phyloP scores from a whole-genome alignment of 1,139 yeast genomes.

The Saccharomyces hybrid region DNA sequence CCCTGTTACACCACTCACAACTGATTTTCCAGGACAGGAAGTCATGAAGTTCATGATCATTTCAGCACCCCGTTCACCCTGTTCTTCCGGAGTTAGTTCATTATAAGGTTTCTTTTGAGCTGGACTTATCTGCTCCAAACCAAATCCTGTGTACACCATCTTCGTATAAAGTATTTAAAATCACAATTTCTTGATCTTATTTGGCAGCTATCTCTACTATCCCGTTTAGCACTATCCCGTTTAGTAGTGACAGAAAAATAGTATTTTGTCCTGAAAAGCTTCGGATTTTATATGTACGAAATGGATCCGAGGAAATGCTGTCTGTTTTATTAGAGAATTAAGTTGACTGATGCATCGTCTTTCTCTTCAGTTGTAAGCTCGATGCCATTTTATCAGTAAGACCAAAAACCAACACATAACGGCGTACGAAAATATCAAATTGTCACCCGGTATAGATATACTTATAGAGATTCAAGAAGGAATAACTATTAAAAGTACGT shows the following conservation, averaged over 20 bases:
- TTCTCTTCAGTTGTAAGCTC: neutral
- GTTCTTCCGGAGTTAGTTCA: constrained; percentile 86
- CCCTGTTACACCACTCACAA: constrained; percentile 89
- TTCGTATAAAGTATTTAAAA: neutral
- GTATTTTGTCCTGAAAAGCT: neutral
- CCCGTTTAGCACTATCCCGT: neutral
- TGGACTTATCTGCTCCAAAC: constrained; percentile 34
- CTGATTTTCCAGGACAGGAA: constrained; percentile 93
- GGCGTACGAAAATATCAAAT: neutral
- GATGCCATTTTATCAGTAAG: neutral
- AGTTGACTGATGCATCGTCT: neutral
- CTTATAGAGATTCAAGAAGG: neutral
- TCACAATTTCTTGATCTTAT: neutral
- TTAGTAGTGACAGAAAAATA: neutral
- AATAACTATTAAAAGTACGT: neutral
- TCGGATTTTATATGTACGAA: too few relatives aligned
- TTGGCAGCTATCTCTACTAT: neutral
- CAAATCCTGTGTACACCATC: constrained; percentile 38
- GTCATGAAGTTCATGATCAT: constrained; percentile 79
- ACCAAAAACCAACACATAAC: neutral
- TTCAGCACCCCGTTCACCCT: constrained; percentile 86
- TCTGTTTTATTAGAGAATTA: neutral
- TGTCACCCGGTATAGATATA: neutral
- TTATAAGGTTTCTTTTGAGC: constrained; percentile 42
- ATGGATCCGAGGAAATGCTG: neutral